Evolutionary conservation across 768 basidiomycete species (phyloP).

Genomic region (Mycena haematopus): DNA sequence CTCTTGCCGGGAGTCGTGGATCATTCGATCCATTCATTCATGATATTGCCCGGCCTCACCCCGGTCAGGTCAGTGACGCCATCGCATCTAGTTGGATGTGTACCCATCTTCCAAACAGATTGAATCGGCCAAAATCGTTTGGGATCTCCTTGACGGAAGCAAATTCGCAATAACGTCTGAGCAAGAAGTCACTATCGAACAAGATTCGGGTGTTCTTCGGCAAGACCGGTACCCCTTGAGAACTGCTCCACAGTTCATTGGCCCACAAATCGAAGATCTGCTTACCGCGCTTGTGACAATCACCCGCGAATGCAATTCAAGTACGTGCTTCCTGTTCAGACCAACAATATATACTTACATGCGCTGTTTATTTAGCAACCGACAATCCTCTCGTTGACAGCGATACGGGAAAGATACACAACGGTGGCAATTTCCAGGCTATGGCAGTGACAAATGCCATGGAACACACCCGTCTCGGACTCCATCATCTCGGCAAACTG

Average conservation of each 20-base stretch:
- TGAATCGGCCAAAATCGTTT: constrained; percentile 73
- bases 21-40: constrained; percentile 85
- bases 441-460: constrained; percentile 86
- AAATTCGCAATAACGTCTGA: constrained; percentile 72
- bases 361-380: constrained; percentile 58
- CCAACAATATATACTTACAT: neutral
- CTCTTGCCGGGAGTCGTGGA: constrained; percentile 72
- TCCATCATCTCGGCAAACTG: constrained; percentile 76
- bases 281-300: constrained; percentile 67
- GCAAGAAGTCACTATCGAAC: constrained; percentile 71
- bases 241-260: constrained; percentile 84
- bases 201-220: constrained; percentile 75
- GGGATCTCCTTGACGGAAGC: constrained; percentile 71
- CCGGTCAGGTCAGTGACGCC: constrained; percentile 64
- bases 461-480: constrained; percentile 81
- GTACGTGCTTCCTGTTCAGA: constrained; percentile 45
- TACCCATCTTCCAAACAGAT: constrained; percentile 45
- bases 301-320: constrained; percentile 82
- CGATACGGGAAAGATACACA: constrained; percentile 68
- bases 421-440: constrained; percentile 87
- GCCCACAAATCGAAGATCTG: constrained; percentile 85
- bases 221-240: constrained; percentile 83
- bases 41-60: constrained; percentile 77
- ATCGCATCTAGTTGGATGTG: neutral
- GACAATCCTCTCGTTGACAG: constrained; percentile 87